Base-by-base conservation (phyloP, 2,329 filamentous ascomycete species). In the Penicillium sp. region DNA sequence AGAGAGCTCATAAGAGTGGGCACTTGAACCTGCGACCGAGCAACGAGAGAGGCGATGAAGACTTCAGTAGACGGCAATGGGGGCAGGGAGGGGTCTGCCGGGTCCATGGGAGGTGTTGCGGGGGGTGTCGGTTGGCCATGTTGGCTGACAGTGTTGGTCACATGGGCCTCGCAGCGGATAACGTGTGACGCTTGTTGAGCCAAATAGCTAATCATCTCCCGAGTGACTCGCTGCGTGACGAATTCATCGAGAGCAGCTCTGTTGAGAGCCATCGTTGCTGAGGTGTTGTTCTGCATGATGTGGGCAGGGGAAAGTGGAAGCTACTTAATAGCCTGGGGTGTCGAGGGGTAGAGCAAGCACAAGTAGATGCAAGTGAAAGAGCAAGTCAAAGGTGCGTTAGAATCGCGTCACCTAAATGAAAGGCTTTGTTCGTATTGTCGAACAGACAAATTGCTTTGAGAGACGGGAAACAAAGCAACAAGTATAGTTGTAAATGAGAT, bases 1-100 rank as follows among this genome's bases (percentile, higher is more conserved):
- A 99, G 84, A 8, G 93, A 93, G 35, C 91, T 93, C 95, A 99
- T 98, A 65, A 99, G 84, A 8, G 95, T 99, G 13, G 95, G 91
- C 52, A 97, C 93, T 81, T 98, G 93, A 29, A 98, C 95, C 75
- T 97, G 96, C 64, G 93, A 98, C 59, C 90, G 89, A 70, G 91
- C 86, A 60, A 98, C 93, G 29, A 99, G 84, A 62, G 92, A 91
- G 50, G 86, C 88, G 78, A 99, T 98, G 82, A 98, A 99, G 57
- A 87, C 85, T 75, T 96, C 91, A 35, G 98, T 80, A 0, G 90
- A 88, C 3, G 95, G 95, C 31, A 99, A 62, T 62, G 78, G 64
- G 67, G 80, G 67, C 70, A 81, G 63, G 27, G 67, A 64, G 59
- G 39, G 39, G 13, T 73, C 65, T 27, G 71, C 64, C 24, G 74